Base-by-base conservation (phyloP, 306 rosid genomes). In the Pyrus bretschneideri region DNA sequence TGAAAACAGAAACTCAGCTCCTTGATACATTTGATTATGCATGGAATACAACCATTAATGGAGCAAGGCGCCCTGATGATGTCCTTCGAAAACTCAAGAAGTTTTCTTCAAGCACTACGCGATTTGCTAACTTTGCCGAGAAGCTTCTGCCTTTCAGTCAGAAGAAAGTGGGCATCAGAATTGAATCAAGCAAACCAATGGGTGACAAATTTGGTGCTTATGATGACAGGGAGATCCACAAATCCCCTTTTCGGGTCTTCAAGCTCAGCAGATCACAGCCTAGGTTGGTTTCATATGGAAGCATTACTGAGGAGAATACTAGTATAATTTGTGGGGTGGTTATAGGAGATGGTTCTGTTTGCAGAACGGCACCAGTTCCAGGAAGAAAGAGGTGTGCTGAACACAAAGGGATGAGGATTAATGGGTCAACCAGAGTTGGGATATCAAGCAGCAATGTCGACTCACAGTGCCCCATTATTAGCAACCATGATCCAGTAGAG, bases 21-120 rank as follows among this genome's bases (percentile, higher is more conserved):
- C 98, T 94, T 27, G 75, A 51, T 30, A 87, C 86, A 80, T 94
- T 91, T 80, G 97, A 94, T 84, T 91, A 88, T 80, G 97, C 96
- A 18, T 94, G 98, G 98, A 94, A 90, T 85, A 61, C 88, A 17
- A 69, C 67, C 77, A 66, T 10, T 21, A 94, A 94, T 71, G 96
- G 96, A 45, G 75, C 68, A 33, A 70, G 89, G 2, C 88, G 93
- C 62, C 94, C 84, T 22, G 70, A 79, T 58, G 98, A 94, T 76
- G 83, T 91, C 84, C 75, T 86, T 46, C 62, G 62, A 46, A 93
- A 81, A 81, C 85, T 93, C 14, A 73, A 86, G 60, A 80, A 81
- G 77, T 63, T 80, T 14, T 83, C 94, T 73, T 83, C 93, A 8
- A 78, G 81, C 44, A 19, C 84, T 46, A 60, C 25, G 61, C 81